These are phyloP conservation scores for Infundibulicybe gibba DNA, from an alignment of 768 basidiomycete species.

Conservation along the genomic window DNA sequence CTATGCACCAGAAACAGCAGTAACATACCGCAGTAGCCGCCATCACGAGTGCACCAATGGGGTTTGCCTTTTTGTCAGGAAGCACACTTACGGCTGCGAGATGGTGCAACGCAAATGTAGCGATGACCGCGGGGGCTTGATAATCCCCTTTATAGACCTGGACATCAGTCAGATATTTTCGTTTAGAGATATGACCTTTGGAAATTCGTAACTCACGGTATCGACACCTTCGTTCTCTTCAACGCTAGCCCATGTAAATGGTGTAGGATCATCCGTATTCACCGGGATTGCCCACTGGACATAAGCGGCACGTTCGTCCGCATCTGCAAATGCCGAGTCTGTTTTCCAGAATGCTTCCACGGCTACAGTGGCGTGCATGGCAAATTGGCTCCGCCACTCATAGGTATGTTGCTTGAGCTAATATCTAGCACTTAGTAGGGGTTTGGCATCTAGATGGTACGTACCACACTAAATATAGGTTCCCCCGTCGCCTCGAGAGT, in stretches of 20 bases:
- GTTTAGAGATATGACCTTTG: neutral
- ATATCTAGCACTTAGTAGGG: neutral
- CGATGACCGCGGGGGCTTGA: conserved; percentile 1
- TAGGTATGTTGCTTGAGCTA: conserved; percentile 4
- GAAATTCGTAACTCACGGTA: neutral
- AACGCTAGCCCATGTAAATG: conserved; percentile 1
- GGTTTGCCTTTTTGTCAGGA: neutral
- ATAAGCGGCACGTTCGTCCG: neutral
- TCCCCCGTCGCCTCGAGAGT: neutral
- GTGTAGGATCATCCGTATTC: neutral
- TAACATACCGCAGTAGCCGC: conserved; percentile 3
- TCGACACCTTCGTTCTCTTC: neutral
- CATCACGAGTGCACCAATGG: conserved; percentile 3
- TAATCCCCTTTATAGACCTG: conserved; percentile 6
- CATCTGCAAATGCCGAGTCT: neutral
- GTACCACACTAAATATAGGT: conserved; percentile 2
- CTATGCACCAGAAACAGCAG: neutral
- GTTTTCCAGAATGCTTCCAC: too few species aligned
- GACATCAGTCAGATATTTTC: neutral
- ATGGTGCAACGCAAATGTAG: conserved; percentile 1
- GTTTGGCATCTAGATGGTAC: neutral
- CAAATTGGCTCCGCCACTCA: conserved; percentile 1
- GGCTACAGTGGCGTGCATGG: neutral
- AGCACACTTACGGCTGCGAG: neutral
- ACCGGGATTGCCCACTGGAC: conserved; percentile 2